Percentiles rank a stretch among this genome's conserved stretches.
phyloP scores from a whole-genome alignment of 2,329 filamentous ascomycete genomes.

The Claviceps africana region DNA sequence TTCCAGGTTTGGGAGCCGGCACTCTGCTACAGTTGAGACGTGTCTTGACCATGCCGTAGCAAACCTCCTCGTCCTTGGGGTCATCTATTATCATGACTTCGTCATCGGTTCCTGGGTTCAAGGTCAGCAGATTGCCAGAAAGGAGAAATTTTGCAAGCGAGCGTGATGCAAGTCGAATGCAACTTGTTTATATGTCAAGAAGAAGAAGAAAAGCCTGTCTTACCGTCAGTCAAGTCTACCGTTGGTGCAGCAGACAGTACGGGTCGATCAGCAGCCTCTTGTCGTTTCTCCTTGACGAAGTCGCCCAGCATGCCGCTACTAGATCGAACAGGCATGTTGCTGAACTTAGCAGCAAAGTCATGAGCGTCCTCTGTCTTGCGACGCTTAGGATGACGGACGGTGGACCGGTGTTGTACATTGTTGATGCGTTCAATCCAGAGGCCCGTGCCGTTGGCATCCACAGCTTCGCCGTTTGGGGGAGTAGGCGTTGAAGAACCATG shows the following conservation, averaged over 20 bases:
- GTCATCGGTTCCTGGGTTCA: conserved; percentile 30
- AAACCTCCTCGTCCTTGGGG: conserved; percentile 56
- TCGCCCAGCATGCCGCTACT: conserved; percentile 48
- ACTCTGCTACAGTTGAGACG: conserved; percentile 53
- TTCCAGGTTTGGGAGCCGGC: conserved; percentile 53
- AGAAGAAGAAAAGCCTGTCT: conserved; percentile 5
- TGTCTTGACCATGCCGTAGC: conserved; percentile 64
- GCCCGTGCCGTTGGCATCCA: conserved; percentile 30
- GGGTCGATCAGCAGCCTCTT: conserved; percentile 23
- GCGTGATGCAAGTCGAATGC: neutral
- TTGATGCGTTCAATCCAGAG: conserved; percentile 63
- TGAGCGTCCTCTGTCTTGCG: conserved; percentile 40
- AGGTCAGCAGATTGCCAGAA: neutral
- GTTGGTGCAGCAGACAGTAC: conserved; percentile 24
- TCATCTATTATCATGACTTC: conserved; percentile 45
- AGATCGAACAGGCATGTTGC: conserved; percentile 16
- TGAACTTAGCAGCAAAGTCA: conserved; percentile 24
- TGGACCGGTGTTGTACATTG: conserved; percentile 52
- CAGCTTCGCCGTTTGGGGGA: conserved; percentile 13
- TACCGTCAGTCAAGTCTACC: conserved; percentile 45
- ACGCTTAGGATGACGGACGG: conserved; percentile 49
- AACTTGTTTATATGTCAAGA: neutral
- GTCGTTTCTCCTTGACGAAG: conserved; percentile 48
- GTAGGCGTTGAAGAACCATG: conserved; percentile 21
- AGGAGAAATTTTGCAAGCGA: neutral